Percentiles rank a stretch among this genome's conserved stretches.
Conservation (phyloP, 805 yeast genomes). For the Priceomyces haplophilus region DNA sequence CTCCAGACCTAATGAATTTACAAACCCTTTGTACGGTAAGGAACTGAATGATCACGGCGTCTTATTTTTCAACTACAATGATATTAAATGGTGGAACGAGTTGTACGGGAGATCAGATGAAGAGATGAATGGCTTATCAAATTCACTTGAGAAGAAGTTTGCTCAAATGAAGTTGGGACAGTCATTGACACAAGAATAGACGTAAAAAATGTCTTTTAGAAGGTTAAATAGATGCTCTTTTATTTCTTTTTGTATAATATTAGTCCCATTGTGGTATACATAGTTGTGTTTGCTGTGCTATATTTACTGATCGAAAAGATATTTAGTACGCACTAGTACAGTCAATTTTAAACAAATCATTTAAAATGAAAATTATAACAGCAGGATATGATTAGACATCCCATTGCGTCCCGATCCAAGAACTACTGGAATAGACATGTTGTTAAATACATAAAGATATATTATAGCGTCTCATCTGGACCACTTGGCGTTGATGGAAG, state of each 20-base stretch:
- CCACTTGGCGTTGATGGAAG: slow-evolving; percentile 41
- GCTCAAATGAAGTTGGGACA: slow-evolving; percentile 31
- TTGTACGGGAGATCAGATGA: slow-evolving; percentile 72
- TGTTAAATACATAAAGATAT: not conserved
- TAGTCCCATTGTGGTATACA: too few relatives aligned
- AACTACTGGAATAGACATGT: not conserved
- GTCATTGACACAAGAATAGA: not conserved
- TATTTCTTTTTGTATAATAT: too few relatives aligned
- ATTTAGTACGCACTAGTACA: not conserved
- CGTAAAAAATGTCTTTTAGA: not conserved
- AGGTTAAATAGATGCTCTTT: too few relatives aligned
- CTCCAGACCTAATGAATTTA: slow-evolving; percentile 69
- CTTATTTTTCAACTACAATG: slow-evolving; percentile 58
- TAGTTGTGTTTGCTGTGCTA: too few relatives aligned
- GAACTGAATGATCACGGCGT: slow-evolving; percentile 30
- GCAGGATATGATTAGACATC: not conserved
- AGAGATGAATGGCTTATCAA: slow-evolving; percentile 43
- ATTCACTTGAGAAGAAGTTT: slow-evolving; percentile 39
- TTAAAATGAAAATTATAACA: too few relatives aligned
- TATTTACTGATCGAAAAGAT: not conserved
- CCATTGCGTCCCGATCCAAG: not conserved
- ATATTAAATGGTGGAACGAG: slow-evolving; percentile 87
- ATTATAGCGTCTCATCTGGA: slow-evolving; percentile 19
- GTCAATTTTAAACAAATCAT: not conserved
- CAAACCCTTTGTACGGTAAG: slow-evolving; percentile 44